Conservation (phyloP, 306 rosid genomes). For the Gynostemma pentaphyllum region DNA sequence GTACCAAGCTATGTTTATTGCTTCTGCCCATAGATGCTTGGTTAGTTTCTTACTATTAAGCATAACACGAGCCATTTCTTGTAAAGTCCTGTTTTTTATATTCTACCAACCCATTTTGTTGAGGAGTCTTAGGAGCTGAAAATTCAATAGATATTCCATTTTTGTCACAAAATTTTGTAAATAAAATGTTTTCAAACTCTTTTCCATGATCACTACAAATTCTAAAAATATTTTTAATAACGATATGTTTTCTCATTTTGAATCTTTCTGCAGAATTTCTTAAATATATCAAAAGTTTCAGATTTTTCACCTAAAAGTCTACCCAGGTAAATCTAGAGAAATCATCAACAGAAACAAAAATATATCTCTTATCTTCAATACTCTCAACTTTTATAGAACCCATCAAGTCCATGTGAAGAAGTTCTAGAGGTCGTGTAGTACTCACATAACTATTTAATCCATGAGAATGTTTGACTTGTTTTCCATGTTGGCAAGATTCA, state of each 20-base stretch:
- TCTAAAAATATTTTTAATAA: not conserved
- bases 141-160: not conserved
- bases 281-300: too few relatives aligned
- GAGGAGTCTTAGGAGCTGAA: not conserved
- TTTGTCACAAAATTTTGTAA: not conserved
- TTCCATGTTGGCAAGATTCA: not conserved
- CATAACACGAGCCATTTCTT: not conserved
- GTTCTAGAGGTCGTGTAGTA: not conserved
- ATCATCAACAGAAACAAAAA: too few relatives aligned
- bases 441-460: not conserved
- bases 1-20: not conserved
- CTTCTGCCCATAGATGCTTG: not conserved
- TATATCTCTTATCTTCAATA: too few relatives aligned
- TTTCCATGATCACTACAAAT: too few relatives aligned
- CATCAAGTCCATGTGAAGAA: too few relatives aligned
- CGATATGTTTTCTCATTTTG: too few relatives aligned
- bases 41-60: not conserved
- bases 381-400: too few relatives aligned
- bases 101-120: not conserved
- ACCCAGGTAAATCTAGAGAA: too few relatives aligned
- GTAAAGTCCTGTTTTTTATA: not conserved
- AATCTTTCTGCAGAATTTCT: too few relatives aligned
- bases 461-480: not conserved
- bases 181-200: not conserved
- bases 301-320: too few relatives aligned